Evolutionary conservation across 2,329 filamentous ascomycete species (phyloP), one percentile per base, ranked within the genome.

Genomic region (Pyrenophora seminiperda): DNA sequence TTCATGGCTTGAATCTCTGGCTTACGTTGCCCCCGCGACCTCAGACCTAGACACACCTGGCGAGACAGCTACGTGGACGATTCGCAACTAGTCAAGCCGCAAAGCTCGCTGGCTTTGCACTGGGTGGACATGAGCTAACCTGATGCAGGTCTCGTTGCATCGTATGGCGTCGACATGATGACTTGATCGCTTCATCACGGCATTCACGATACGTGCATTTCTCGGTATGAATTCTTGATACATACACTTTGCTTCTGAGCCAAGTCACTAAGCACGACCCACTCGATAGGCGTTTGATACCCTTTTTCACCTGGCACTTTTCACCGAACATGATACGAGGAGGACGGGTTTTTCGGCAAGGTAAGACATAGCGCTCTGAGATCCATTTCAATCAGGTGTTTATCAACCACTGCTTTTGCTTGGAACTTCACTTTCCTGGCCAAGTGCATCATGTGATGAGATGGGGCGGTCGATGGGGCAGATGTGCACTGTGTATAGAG

Each of bases 241-340:
- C 49, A 46, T 40, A 49, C 44, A 36, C 22, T 52, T 39, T 30
- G 46, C 40, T 34, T 41, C 7, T 46, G 58, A 44, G 46, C 47
- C 42, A 42, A 42, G 31, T 47, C 40, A 56, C 63, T 66, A 65
- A 65, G 53, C 53, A 54, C 57, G 45, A 50, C 41, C 49, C 33
- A 50, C 57, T 58, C 52, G 50, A 57, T 43, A 61, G 64, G 63
- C 64, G 61, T 62, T 58, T 36, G 52, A 67, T 66, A 68, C 65
- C 59, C 65, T 41, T 32, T 20, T 32, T 36, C 40, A 34, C 47
- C 29, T 46, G 47, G 20, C 39, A 27, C 30, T 38, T 38, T 29
- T 38, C 33, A 30, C 27, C 27, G 24, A 29, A 19, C 17, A 15
- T 14, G 17, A 18, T 10, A 43, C 27, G 27, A 33, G 13, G 41